Conservation (phyloP, 371 early-diverging fungal genomes). For the Lichtheimia hyalospora region DNA sequence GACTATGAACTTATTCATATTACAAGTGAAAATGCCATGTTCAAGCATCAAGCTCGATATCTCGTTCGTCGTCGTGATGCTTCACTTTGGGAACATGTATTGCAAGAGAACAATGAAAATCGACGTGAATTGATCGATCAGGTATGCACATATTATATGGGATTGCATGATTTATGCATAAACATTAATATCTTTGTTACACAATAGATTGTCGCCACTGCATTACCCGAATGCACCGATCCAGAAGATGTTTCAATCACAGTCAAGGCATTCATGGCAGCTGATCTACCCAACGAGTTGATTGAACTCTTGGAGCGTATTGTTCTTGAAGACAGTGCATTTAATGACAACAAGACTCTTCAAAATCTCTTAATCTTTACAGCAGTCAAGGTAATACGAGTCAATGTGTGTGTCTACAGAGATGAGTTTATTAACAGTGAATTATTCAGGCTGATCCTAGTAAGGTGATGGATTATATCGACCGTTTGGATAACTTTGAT, state of each 20-base stretch:
- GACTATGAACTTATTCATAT: constrained; percentile 91
- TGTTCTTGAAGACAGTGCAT: constrained; percentile 86
- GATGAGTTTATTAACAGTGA: neutral
- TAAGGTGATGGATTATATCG: constrained; percentile 93
- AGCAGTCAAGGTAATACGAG: constrained; percentile 76
- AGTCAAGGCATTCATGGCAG: constrained; percentile 98
- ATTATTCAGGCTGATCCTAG: constrained; percentile 69
- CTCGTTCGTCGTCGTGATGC: constrained; percentile 88
- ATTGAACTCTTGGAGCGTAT: constrained; percentile 97
- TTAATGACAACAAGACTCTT: constrained; percentile 93
- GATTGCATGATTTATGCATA: neutral
- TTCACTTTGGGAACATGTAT: constrained; percentile 83
- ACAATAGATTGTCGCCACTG: constrained; percentile 70
- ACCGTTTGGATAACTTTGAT: constrained; percentile 92
- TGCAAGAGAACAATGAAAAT: constrained; percentile 78
- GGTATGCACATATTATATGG: constrained; percentile 40
- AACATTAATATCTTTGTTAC: neutral
- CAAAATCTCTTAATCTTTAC: constrained; percentile 97
- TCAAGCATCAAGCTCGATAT: constrained; percentile 97
- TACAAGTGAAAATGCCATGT: constrained; percentile 97
- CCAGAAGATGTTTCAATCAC: constrained; percentile 96
- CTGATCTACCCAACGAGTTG: constrained; percentile 92
- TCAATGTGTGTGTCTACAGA: neutral
- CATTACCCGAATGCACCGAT: constrained; percentile 93
- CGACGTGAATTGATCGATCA: constrained; percentile 93